Evolutionary conservation across 2,329 filamentous ascomycete genomes (phyloP), one percentile per base, ranked within the genome.

Genomic region (Fusarium chaquense): DNA sequence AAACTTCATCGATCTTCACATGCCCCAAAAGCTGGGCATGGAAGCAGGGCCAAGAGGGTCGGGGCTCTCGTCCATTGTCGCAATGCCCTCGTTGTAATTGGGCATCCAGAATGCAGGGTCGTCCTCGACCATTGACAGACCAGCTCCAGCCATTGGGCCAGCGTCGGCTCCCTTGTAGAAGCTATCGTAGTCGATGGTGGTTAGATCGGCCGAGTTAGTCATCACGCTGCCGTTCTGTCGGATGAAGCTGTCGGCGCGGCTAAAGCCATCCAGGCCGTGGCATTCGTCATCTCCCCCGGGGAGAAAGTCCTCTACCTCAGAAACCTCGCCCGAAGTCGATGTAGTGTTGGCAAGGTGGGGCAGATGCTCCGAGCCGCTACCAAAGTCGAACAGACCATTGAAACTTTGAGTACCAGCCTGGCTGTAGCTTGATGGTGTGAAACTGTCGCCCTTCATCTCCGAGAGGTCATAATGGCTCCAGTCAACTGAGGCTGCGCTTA

Each of bases 261-360:
- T 51, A 20, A 70, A 71, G 12, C 67, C 67, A 28, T 71, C 84
- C 52, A 83, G 82, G 59, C 84, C 74, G 28, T 82, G 80, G 65
- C 85, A 85, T 49, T 84, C 82, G 65, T 85, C 85, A 35, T 81
- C 80, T 67, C 83, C 81, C 67, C 83, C 80, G 52, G 80, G 81
- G 52, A 84, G 78, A 63, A 86, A 84, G 69, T 91, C 89, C 65
- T 91, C 89, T 7, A 88, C 87, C 75, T 91, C 89, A 12, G 89
- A 91, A 11, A 90, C 88, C 64, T 91, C 89, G 36, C 89, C 89
- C 15, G 89, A 91, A 11, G 87, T 90, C 12, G 87, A 88, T 2
- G 86, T 87, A 52, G 83, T 83, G 74, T 86, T 82, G 65, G 87
- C 85, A 73, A 90, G 76, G 50, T 85, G 81, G 51, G 84, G 83